Conservation (phyloP, 768 basidiomycete species). For the Psilocybe azurescens region DNA sequence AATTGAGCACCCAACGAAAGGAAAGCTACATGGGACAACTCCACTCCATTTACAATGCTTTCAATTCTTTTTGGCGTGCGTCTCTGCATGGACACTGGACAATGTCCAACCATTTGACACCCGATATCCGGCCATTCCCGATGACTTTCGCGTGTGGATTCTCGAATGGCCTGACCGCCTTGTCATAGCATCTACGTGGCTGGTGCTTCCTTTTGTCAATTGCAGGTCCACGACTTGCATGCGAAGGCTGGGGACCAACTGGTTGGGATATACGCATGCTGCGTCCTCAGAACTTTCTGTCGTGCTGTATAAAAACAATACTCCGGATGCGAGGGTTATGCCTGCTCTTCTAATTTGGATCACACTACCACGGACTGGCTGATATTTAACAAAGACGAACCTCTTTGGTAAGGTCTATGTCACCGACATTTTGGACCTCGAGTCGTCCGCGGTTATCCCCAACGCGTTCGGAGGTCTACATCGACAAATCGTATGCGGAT, state of each 20-base stretch:
- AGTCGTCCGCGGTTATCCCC: no score
- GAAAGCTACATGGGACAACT: no score
- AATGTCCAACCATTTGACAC: constrained; percentile 1
- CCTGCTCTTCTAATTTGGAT: background rate
- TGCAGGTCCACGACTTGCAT: background rate
- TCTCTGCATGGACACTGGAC: background rate
- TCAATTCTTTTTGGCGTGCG: no score
- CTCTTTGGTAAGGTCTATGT: background rate
- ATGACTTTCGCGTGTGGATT: no score
- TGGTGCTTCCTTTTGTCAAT: background rate
- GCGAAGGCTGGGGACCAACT: background rate
- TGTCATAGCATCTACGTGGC: constrained; percentile 6
- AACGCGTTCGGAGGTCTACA: no score
- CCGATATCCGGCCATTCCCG: background rate
- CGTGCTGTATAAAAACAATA: background rate
- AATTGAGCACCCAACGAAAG: no score
- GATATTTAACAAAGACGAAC: background rate
- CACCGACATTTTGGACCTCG: background rate
- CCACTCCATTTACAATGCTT: no score
- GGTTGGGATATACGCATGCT: background rate
- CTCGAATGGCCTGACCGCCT: background rate
- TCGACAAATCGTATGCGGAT: no score
- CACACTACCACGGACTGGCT: background rate
- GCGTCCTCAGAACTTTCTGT: background rate
- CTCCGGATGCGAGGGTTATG: background rate